Percentiles rank a stretch among this genome's conserved stretches.
phyloP scores from a whole-genome alignment of 805 yeast species.

The Candida insectorum region DNA sequence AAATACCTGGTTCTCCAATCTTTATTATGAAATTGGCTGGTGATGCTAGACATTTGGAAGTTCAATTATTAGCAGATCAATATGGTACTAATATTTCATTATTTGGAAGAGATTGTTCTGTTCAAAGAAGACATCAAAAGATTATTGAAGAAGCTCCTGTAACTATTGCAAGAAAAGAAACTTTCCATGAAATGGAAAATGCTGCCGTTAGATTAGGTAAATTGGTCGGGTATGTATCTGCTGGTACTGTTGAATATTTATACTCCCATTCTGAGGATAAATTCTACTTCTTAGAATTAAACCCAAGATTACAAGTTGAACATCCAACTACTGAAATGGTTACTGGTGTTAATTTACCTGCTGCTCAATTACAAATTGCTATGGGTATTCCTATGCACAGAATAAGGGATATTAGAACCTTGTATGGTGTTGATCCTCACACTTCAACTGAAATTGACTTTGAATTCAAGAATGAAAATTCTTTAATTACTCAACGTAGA shows the following conservation, averaged over 20 bases:
- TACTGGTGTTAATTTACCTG: constrained; percentile 95
- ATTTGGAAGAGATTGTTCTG: constrained; percentile 99
- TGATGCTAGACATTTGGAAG: constrained; percentile 96
- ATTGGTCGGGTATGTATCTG: constrained; percentile 96
- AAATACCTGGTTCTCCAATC: constrained; percentile 98
- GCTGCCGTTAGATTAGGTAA: constrained; percentile 97
- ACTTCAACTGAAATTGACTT: constrained; percentile 88
- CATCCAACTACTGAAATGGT: constrained; percentile 99
- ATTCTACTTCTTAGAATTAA: constrained; percentile 93
- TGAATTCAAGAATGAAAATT: constrained; percentile 70
- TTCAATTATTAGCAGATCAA: constrained; percentile 95
- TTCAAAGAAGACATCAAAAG: constrained; percentile 98
- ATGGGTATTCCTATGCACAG: constrained; percentile 99
- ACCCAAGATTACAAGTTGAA: constrained; percentile 98
- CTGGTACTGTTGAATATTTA: constrained; percentile 98
- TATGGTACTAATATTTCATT: constrained; percentile 96
- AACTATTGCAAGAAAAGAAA: constrained; percentile 82
- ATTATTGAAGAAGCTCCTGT: constrained; percentile 99
- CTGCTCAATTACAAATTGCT: constrained; percentile 97
- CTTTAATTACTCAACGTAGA: constrained; percentile 77
- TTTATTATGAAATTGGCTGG: constrained; percentile 98
- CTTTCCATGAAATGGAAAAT: constrained; percentile 88
- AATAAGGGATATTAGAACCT: constrained; percentile 85
- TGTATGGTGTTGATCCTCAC: constrained; percentile 96
- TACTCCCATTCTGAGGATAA: constrained; percentile 93